Evolutionary conservation across 306 rosid genomes (phyloP).

Genomic region (Cucumis melo): DNA sequence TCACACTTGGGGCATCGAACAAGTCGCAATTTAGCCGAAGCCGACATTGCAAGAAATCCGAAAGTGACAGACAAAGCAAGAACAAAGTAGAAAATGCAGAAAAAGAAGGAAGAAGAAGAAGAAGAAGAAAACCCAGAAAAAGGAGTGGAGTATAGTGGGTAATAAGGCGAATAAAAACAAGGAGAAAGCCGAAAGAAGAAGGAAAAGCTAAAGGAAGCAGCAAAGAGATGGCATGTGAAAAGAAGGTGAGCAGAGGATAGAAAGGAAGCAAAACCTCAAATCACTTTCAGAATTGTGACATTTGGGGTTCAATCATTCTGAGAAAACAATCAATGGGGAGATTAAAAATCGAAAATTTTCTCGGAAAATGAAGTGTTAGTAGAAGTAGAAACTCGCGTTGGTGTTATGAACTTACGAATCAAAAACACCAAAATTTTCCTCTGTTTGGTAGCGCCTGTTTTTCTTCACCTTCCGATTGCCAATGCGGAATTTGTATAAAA

Average conservation of each 20-base stretch:
- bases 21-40: conserved; percentile 42
- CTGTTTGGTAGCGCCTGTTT: conserved; percentile 2
- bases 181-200: not conserved
- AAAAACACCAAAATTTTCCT: not conserved
- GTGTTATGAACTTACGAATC: not conserved
- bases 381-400: not conserved
- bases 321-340: conserved; percentile 23
- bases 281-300: not conserved
- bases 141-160: conserved; percentile 11
- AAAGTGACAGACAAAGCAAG: conserved; percentile 10
- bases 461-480: not conserved
- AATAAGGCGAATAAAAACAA: conserved; percentile 6
- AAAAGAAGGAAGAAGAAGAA: not conserved
- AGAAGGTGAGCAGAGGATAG: not conserved
- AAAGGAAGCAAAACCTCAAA: not conserved
- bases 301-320: conserved; percentile 14
- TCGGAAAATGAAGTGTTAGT: not conserved
- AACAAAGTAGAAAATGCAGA: conserved; percentile 8
- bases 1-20: conserved; percentile 93
- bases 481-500: not conserved
- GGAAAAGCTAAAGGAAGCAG: conserved; percentile 10
- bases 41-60: conserved; percentile 41
- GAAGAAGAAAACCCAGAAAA: not conserved
- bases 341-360: not conserved
- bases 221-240: not conserved